Conservation (phyloP, 2,329 filamentous ascomycete genomes). For the Sporothrix dimorphospora region DNA sequence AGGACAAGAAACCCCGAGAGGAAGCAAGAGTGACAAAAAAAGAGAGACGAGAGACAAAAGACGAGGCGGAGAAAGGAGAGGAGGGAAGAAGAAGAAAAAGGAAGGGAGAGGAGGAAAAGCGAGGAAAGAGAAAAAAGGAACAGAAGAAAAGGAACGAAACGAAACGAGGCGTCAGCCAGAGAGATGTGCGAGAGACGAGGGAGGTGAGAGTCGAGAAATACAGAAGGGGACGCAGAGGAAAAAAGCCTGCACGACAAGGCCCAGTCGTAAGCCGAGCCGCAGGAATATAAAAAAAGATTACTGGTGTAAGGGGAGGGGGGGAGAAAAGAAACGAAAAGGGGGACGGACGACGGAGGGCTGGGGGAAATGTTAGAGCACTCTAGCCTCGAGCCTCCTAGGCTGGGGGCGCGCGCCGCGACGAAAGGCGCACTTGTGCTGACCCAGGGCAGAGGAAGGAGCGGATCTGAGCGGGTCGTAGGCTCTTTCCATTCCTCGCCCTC, state of each 20-base stretch:
- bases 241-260: constrained; percentile 15
- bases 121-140: neutral
- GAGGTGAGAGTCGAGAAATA: neutral
- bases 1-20: neutral
- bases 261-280: constrained; percentile 9
- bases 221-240: neutral
- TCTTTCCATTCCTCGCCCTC: neutral
- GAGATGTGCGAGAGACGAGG: neutral
- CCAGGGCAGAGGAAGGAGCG: constrained; percentile 8
- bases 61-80: neutral
- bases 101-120: too few species aligned
- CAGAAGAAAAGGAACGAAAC: neutral
- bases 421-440: constrained; percentile 7
- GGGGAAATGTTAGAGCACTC: neutral
- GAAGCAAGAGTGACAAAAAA: neutral
- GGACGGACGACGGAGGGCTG: neutral
- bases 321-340: neutral
- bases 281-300: constrained; percentile 10
- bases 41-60: neutral
- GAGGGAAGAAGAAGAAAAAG: neutral
- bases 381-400: neutral
- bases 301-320: neutral
- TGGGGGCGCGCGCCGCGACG: constrained; percentile 11
- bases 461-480: constrained; percentile 15
- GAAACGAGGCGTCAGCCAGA: constrained; percentile 12